Percentiles rank a stretch among this genome's conserved stretches.
phyloP scores from a whole-genome alignment of 1,284 basidiomycete genomes.

The Trichosporon ovoides region DNA sequence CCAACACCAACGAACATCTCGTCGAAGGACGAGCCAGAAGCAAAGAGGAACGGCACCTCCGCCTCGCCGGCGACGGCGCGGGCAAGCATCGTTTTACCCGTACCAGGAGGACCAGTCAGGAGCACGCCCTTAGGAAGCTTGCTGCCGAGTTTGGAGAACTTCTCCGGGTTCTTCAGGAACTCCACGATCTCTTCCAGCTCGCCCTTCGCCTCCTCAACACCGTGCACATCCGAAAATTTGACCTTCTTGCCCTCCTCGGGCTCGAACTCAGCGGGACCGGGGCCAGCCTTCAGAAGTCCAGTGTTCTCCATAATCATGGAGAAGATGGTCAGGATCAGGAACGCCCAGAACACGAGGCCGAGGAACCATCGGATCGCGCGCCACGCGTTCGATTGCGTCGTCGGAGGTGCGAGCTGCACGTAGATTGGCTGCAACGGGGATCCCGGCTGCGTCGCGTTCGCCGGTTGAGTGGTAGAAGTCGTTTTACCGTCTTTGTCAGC shows the following conservation, averaged over 20 bases:
- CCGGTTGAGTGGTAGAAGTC: constrained; percentile 31
- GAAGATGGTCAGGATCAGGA: constrained; percentile 66
- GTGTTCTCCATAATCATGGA: constrained; percentile 87
- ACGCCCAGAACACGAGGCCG: constrained; percentile 38
- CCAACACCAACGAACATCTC: constrained; percentile 68
- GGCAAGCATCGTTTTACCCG: constrained; percentile 94
- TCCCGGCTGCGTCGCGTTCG: constrained; percentile 22
- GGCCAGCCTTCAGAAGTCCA: constrained; percentile 80
- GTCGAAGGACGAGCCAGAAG: constrained; percentile 83
- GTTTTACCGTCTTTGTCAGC: constrained; percentile 26
- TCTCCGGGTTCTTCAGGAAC: constrained; percentile 80
- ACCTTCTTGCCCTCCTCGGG: constrained; percentile 63
- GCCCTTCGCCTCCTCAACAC: constrained; percentile 88
- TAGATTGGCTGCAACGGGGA: constrained; percentile 43
- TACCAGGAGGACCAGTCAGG: constrained; percentile 79
- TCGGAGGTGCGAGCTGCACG: constrained; percentile 42
- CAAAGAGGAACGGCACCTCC: constrained; percentile 60
- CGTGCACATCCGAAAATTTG: constrained; percentile 88
- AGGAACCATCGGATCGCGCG: constrained; percentile 34
- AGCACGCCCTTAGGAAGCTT: constrained; percentile 87
- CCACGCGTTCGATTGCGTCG: constrained; percentile 32
- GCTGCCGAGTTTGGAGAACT: constrained; percentile 81
- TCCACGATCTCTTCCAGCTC: constrained; percentile 89
- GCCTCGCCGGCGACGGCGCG: constrained; percentile 96
- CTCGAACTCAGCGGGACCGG: constrained; percentile 55